Evolutionary conservation across 306 rosid species (phyloP).

Genomic region (Gillenia trifoliata): DNA sequence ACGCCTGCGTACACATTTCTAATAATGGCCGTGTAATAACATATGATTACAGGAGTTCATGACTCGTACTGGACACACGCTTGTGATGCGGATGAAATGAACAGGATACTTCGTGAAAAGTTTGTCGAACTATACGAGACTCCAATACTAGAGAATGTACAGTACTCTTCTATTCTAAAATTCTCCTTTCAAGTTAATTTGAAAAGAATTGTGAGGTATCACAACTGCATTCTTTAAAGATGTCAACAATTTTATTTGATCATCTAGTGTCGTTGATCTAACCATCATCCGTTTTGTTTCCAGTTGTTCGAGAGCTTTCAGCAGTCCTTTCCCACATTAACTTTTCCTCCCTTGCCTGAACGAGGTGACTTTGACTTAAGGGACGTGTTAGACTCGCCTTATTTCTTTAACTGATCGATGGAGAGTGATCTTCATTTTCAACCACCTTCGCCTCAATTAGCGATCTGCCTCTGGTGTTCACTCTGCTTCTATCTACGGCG

Average conservation of each 20-base stretch:
- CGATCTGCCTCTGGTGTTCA: constrained; percentile 11
- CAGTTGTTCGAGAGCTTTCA: constrained; percentile 78
- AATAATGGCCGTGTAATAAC: constrained; percentile 2
- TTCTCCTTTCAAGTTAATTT: background rate
- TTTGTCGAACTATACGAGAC: constrained; percentile 82
- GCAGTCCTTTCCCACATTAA: constrained; percentile 57
- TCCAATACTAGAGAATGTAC: constrained; percentile 80
- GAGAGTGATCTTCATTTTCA: constrained; percentile 10
- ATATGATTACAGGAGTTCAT: constrained; percentile 74
- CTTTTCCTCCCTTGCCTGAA: constrained; percentile 81
- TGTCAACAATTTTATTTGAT: background rate
- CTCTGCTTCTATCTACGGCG: constrained; percentile 8
- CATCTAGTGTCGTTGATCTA: background rate
- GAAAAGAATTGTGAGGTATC: background rate
- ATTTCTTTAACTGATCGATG: constrained; percentile 75
- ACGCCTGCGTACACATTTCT: background rate
- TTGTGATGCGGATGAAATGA: constrained; percentile 84
- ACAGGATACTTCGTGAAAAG: constrained; percentile 67
- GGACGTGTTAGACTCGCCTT: constrained; percentile 77
- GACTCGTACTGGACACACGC: constrained; percentile 99
- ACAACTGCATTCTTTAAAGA: background rate
- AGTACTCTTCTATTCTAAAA: background rate
- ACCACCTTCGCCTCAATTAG: background rate
- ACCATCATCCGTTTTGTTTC: constrained; percentile 21
- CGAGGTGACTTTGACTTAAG: constrained; percentile 68